These are phyloP conservation scores for Aristolochia fimbriata DNA, from an alignment of 164 flowering plant genomes.

Conservation along the genomic window DNA sequence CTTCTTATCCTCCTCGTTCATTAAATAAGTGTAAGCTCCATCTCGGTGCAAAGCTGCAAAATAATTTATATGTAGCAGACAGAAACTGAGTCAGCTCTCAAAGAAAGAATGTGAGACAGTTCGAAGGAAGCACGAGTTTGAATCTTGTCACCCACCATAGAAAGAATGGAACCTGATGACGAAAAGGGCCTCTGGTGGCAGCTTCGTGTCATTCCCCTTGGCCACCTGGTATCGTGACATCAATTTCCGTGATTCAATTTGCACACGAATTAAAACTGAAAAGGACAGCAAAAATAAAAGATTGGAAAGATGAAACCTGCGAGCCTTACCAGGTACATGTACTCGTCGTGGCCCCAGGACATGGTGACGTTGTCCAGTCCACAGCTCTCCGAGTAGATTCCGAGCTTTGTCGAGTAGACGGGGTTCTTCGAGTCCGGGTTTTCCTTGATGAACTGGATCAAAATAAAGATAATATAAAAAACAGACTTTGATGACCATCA, in stretches of 20 bases:
- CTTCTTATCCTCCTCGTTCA: slow-evolving; percentile 32
- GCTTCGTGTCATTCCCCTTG: slow-evolving; percentile 42
- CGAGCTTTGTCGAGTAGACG: slow-evolving; percentile 40
- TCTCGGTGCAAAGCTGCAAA: slow-evolving; percentile 23
- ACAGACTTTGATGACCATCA: background rate
- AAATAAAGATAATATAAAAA: background rate
- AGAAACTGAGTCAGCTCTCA: background rate
- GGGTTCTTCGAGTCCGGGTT: slow-evolving; percentile 47
- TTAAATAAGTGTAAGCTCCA: slow-evolving; percentile 25
- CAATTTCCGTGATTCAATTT: background rate
- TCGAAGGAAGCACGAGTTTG: background rate
- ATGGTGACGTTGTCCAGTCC: slow-evolving; percentile 57
- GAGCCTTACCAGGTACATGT: slow-evolving; percentile 60
- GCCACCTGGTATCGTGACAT: slow-evolving; percentile 32
- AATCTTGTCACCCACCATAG: slow-evolving; percentile 29
- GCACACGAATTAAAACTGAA: background rate
- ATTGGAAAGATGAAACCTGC: background rate
- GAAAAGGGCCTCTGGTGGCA: slow-evolving; percentile 61
- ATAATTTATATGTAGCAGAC: background rate
- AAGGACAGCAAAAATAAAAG: background rate
- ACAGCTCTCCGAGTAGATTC: slow-evolving; percentile 48
- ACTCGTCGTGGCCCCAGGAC: slow-evolving; percentile 77
- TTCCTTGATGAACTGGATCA: slow-evolving; percentile 40
- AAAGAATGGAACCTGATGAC: slow-evolving; percentile 75
- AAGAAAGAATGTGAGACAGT: background rate